These are phyloP conservation scores for Rosa chinensis DNA, from an alignment of 306 rosid genomes.

Conservation along the genomic window DNA sequence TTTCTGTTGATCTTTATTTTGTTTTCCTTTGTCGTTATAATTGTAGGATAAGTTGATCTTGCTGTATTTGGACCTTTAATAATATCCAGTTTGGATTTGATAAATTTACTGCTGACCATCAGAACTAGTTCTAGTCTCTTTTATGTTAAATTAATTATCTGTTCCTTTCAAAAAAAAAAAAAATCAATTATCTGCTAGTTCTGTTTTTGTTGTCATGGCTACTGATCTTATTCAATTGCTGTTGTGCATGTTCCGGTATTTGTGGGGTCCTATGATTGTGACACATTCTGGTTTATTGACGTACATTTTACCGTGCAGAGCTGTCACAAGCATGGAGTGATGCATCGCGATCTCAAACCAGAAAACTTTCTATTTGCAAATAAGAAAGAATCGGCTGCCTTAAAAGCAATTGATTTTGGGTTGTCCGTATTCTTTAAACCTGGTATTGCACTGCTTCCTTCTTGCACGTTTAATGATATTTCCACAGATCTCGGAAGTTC, in stretches of 20 bases:
- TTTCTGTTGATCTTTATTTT: background rate
- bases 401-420: slow-evolving; percentile 65
- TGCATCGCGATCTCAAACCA: slow-evolving; percentile 70
- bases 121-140: background rate
- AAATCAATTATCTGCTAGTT: background rate
- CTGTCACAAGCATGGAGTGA: slow-evolving; percentile 60
- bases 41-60: background rate
- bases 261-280: background rate
- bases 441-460: slow-evolving; percentile 32
- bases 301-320: slow-evolving; percentile 33
- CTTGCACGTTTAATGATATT: background rate
- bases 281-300: slow-evolving; percentile 7
- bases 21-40: background rate
- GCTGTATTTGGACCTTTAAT: background rate
- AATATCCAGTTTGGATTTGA: background rate
- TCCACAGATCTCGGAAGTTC: background rate
- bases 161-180: too few relatives aligned
- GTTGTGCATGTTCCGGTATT: background rate
- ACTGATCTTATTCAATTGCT: background rate
- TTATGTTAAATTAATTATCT: too few relatives aligned
- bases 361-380: slow-evolving; percentile 57
- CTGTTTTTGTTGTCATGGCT: background rate
- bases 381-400: slow-evolving; percentile 58
- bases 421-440: slow-evolving; percentile 52
- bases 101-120: background rate